Evolutionary conservation across 495 filamentous ascomycete genomes (phyloP), one percentile per base, ranked within the genome.

Genomic region (Extremus antarcticus): DNA sequence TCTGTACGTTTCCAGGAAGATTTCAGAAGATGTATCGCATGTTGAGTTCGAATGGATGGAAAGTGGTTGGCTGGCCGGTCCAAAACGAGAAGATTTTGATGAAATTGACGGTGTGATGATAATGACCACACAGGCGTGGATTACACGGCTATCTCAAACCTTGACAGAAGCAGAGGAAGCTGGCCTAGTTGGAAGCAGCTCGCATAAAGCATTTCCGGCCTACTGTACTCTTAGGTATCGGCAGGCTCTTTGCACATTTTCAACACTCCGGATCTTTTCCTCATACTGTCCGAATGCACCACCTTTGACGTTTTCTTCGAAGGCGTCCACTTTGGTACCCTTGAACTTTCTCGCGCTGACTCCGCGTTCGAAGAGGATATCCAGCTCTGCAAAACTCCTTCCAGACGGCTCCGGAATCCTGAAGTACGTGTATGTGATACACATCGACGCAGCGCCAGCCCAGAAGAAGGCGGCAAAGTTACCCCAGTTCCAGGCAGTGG

Each of bases 401-500:
- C 67, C 67, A 38, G 47, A 54, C 7, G 67, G 67, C 50, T 70
- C 67, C 8, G 67, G 67, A 15, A 70, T 11, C 15, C 66, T 52
- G 59, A 68, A 70, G 41, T 64, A 70, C 17, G 60, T 61, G n/a
- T 62, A 70, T n/a, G 67, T 58, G 35, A 67, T 60, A 46, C 73
- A 77, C 40, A 77, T 58, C 53, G 69, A 65, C 54, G 75, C 78
- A 38, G 67, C 65, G 0, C 70, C 77, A 25, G 72, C 77, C 73
- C 77, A 81, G 60, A 81, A 78, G 66, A 80, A 81, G 4, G 69
- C 78, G 0, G 54, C 20, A 25, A 21, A 64, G 45, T 60, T 62
- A 13, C 29, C 13, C 77, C 78, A 80, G 47, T 73, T 69, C 78
- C 78, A 81, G 1, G 69, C 76, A 0, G 63, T 62, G 0, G 75